Conservation (phyloP, 2,329 filamentous ascomycete species). For the Exophiala calicioides region DNA sequence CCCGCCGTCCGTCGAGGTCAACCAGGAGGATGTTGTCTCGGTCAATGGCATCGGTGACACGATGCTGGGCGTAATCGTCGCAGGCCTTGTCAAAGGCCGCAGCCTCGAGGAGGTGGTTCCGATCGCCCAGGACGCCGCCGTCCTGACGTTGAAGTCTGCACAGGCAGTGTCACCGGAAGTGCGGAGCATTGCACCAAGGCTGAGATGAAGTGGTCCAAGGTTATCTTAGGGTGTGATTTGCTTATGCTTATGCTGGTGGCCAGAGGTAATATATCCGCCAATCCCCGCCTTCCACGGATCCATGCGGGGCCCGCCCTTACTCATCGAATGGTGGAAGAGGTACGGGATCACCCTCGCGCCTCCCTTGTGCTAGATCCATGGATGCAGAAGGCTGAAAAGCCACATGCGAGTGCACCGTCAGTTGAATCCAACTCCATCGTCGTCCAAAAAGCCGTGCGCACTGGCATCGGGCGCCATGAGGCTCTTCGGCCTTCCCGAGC, state of each 20-base stretch:
- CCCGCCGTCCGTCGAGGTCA: constrained; percentile 64
- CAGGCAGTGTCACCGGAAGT: constrained; percentile 61
- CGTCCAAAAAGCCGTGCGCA: neutral
- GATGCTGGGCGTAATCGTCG: constrained; percentile 81
- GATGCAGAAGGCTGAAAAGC: neutral
- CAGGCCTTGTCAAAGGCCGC: constrained; percentile 66
- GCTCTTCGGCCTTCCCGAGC: neutral
- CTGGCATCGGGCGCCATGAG: neutral
- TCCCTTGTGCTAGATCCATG: neutral
- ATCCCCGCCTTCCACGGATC: constrained; percentile 10
- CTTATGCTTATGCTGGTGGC: neutral
- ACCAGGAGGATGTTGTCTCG: constrained; percentile 68
- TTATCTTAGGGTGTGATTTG: neutral
- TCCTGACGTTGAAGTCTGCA: constrained; percentile 72
- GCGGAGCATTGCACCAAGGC: constrained; percentile 14
- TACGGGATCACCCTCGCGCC: neutral
- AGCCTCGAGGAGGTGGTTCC: constrained; percentile 65
- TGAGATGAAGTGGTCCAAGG: constrained; percentile 1
- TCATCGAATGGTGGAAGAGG: constrained; percentile 4
- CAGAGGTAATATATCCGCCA: constrained; percentile 3
- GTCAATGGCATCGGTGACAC: constrained; percentile 98
- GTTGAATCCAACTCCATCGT: neutral
- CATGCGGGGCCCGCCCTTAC: neutral
- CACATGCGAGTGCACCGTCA: neutral
- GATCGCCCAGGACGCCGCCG: constrained; percentile 78